Conservation (phyloP, 1,284 basidiomycete genomes). For the Ustilago loliicola region DNA sequence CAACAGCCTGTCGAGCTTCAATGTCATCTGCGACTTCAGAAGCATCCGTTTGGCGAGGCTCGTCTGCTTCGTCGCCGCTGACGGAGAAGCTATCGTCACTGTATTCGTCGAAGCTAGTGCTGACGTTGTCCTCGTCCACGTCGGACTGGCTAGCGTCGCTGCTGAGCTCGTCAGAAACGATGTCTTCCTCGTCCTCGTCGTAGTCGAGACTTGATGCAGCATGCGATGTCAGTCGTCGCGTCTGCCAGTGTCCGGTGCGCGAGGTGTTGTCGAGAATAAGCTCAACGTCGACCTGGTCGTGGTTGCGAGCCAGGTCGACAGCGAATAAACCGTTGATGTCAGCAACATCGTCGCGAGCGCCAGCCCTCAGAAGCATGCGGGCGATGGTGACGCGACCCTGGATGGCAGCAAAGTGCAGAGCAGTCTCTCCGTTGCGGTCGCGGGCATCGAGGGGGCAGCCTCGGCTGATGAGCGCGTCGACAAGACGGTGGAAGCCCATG, state of each 20-base stretch:
- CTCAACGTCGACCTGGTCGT: slow-evolving; percentile 74
- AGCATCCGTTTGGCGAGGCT: not conserved
- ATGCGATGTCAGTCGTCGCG: slow-evolving; percentile 40
- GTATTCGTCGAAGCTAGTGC: slow-evolving; percentile 58
- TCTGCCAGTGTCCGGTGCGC: slow-evolving; percentile 47
- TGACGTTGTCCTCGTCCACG: slow-evolving; percentile 68
- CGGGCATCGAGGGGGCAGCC: slow-evolving; percentile 84
- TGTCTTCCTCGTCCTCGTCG: slow-evolving; percentile 34
- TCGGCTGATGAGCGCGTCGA: slow-evolving; percentile 79
- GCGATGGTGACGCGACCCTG: slow-evolving; percentile 79
- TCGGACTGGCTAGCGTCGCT: slow-evolving; percentile 47
- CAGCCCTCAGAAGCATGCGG: slow-evolving; percentile 79
- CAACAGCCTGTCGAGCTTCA: slow-evolving; percentile 36
- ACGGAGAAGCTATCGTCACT: slow-evolving; percentile 44
- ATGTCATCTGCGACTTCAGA: slow-evolving; percentile 19
- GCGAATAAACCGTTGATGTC: slow-evolving; percentile 84
- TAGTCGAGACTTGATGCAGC: slow-evolving; percentile 63
- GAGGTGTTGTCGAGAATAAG: slow-evolving; percentile 66
- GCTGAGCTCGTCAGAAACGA: slow-evolving; percentile 52
- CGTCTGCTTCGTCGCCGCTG: slow-evolving; percentile 35
- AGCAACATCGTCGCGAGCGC: slow-evolving; percentile 83
- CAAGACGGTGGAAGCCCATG: slow-evolving; percentile 82
- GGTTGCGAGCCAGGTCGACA: slow-evolving; percentile 79
- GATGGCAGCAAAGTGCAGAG: slow-evolving; percentile 87
- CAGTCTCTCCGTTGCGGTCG: slow-evolving; percentile 90